These are phyloP conservation scores for Parascedosporium putredinis DNA, from an alignment of 2,329 filamentous ascomycete species.

Conservation along the genomic window DNA sequence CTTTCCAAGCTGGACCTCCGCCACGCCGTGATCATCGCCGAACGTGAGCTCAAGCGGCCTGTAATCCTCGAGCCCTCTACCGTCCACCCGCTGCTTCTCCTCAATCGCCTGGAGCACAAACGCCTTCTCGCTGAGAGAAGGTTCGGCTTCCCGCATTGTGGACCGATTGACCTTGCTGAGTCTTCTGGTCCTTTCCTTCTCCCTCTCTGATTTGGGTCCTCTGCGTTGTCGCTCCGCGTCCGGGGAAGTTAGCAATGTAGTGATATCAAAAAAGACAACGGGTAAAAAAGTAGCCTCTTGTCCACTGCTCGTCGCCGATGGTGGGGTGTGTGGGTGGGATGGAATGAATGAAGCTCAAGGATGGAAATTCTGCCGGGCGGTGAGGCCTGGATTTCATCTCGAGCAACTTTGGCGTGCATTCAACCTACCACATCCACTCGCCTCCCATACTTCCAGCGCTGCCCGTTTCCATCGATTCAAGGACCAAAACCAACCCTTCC, in stretches of 20 bases:
- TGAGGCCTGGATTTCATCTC: conserved; percentile 17
- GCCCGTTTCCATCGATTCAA: too few species aligned
- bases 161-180: too few species aligned
- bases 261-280: too few species aligned
- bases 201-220: too few species aligned
- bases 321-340: conserved; percentile 1
- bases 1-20: conserved; percentile 78
- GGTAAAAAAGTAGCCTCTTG: conserved; percentile 10
- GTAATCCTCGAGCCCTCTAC: conserved; percentile 70
- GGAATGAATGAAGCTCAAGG: too few species aligned
- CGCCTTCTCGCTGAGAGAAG: conserved; percentile 76
- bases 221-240: too few species aligned
- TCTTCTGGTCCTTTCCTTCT: too few species aligned
- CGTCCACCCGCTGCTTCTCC: conserved; percentile 74
- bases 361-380: conserved; percentile 39
- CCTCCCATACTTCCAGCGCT: too few species aligned
- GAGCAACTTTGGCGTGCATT: neutral
- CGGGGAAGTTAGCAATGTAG: too few species aligned
- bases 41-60: conserved; percentile 69
- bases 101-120: conserved; percentile 78
- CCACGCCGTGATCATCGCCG: conserved; percentile 83
- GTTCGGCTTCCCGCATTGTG: conserved; percentile 83
- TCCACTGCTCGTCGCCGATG: conserved; percentile 12
- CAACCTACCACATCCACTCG: too few species aligned
- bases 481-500: too few species aligned